phyloP scores from a whole-genome alignment of 1,139 yeast species.

The Candida glucosophila region DNA sequence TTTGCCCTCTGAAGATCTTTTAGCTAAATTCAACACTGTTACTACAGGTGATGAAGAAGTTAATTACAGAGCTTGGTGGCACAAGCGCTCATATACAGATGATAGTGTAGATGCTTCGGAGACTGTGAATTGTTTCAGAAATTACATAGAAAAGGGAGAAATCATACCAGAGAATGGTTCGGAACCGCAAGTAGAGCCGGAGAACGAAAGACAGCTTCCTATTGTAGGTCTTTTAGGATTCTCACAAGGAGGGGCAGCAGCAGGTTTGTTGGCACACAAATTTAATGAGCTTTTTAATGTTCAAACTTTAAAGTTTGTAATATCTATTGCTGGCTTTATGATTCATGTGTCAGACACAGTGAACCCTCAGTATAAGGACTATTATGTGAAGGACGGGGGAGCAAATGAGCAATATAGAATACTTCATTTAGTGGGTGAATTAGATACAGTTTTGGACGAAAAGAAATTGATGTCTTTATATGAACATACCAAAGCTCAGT shows the following conservation, averaged over 20 bases:
- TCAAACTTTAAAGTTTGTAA: conserved; percentile 51
- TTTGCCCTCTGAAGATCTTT: conserved; percentile 46
- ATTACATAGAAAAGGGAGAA: conserved; percentile 23
- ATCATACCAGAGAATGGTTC: conserved; percentile 24
- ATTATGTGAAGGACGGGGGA: conserved; percentile 23
- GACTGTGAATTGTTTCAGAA: conserved; percentile 21
- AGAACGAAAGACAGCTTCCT: conserved; percentile 20
- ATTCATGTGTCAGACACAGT: conserved; percentile 39
- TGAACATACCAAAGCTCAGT: conserved; percentile 39
- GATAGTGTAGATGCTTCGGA: conserved; percentile 17
- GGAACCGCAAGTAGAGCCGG: conserved; percentile 12
- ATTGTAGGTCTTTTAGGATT: conserved; percentile 36
- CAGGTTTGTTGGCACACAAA: conserved; percentile 30
- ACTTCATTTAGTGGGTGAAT: conserved; percentile 75
- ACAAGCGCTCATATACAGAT: conserved; percentile 15
- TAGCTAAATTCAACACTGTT: conserved; percentile 32
- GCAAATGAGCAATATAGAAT: conserved; percentile 22
- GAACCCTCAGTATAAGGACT: conserved; percentile 14
- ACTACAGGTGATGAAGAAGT: conserved; percentile 17
- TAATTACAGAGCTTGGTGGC: conserved; percentile 32
- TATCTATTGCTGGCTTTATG: conserved; percentile 73
- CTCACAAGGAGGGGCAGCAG: conserved; percentile 44
- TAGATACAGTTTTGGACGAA: conserved; percentile 84
- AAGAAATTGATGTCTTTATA: conserved; percentile 53
- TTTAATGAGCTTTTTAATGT: conserved; percentile 21